phyloP scores from a whole-genome alignment of 2,329 filamentous ascomycete species.

The Teratosphaeria destructans region DNA sequence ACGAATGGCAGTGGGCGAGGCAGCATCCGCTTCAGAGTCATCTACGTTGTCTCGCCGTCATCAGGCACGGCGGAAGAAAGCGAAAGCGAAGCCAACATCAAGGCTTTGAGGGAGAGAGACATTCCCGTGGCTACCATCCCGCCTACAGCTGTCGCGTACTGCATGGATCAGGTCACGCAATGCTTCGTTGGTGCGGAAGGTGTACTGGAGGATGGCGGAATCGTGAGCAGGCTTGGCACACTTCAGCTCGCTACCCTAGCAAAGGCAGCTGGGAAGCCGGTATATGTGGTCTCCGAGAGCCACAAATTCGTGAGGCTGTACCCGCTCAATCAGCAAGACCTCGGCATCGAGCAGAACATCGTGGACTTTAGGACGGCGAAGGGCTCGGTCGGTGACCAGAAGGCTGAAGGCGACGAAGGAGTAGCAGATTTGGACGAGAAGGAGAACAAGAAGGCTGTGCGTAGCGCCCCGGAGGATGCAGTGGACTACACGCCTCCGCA shows the following conservation, averaged over 20 bases:
- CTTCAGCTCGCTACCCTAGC: constrained; percentile 81
- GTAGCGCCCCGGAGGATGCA: constrained; percentile 30
- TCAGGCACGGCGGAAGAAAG: constrained; percentile 33
- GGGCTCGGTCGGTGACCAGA: constrained; percentile 6
- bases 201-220: constrained; percentile 86
- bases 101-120: constrained; percentile 58
- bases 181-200: constrained; percentile 64
- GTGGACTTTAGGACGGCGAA: constrained; percentile 57
- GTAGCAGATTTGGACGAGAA: constrained; percentile 20
- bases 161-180: constrained; percentile 62
- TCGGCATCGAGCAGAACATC: constrained; percentile 69
- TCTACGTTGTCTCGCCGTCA: constrained; percentile 47
- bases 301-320: constrained; percentile 93
- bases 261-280: constrained; percentile 59
- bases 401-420: constrained; percentile 15
- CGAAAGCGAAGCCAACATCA: constrained; percentile 63
- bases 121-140: constrained; percentile 76
- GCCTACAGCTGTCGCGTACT: constrained; percentile 66
- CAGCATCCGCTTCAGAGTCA: constrained; percentile 66
- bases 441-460: not conserved
- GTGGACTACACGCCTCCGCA: constrained; percentile 59
- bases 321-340: constrained; percentile 68
- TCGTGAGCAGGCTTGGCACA: constrained; percentile 77
- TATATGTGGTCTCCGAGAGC: constrained; percentile 88
- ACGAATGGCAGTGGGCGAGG: constrained; percentile 33